Base-by-base conservation (phyloP, 805 yeast genomes). In the Barnettozyma sp. region DNA sequence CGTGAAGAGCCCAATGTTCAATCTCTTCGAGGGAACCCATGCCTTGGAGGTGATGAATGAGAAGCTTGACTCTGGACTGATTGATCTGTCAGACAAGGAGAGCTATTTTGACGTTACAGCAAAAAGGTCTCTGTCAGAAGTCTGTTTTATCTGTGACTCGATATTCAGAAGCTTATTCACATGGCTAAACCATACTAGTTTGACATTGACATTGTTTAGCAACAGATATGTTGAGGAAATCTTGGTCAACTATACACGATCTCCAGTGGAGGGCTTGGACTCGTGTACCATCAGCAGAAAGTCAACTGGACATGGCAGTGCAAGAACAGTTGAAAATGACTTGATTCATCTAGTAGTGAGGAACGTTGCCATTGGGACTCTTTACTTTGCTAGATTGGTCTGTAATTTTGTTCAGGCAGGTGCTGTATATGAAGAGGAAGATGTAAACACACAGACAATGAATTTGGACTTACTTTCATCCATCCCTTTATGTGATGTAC, bases 11-110 rank as follows among this genome's bases (percentile, higher is more conserved):
- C 69, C 74, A 1, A 59, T 60, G 19, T 85, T 86, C 59, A 73
- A 76, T 36, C 65, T 90, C 30, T 65, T 81, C 42, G 86, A 85
- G 47, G 94, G 96, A 0, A 83, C 96, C 2, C 78, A 88, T 45
- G 95, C 97, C 0, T 62, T 86, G 41, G 97, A 88, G 55, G 70
- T 80, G 11, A 67, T 76, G 38, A 85, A 85, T 52, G 63, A 67
- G 9, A 74, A 72, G 43, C 65, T 90, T 48, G 98, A 90, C 54
- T 76, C 96, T 0, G 86, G 90, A 2, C 49, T 82, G 36, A 67
- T 83, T n/a, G 49, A 58, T 20, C 55, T 75, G 38, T 44, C 65
- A 0, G 44, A 49, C 1, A 70, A 59, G 3, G 83, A 78, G 23
- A 40, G 65, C 5, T 40, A 50, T 0, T 78, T 74, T 48, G 73